These are phyloP conservation scores for Termitomyces sp. DNA, from an alignment of 768 basidiomycete genomes.

Conservation along the genomic window DNA sequence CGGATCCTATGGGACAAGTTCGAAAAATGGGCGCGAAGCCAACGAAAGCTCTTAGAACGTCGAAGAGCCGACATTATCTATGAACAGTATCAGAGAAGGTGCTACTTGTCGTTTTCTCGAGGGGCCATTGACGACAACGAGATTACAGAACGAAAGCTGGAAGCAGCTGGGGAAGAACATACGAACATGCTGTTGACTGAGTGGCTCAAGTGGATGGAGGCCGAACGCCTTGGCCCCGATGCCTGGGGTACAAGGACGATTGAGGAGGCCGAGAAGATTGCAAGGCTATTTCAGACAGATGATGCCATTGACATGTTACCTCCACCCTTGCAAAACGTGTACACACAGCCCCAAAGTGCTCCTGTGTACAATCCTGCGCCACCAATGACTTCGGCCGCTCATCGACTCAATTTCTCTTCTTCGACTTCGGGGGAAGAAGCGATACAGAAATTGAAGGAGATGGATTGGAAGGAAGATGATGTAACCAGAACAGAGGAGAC, in stretches of 20 bases:
- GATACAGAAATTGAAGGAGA: too few relatives aligned
- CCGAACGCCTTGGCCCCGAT: conserved; percentile 35
- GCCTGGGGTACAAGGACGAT: conserved; percentile 45
- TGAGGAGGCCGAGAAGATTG: conserved; percentile 34
- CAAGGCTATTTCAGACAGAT: conserved; percentile 33
- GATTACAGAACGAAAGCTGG: conserved; percentile 29
- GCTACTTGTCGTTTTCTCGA: conserved; percentile 16
- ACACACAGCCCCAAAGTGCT: conserved; percentile 18
- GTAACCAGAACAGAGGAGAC: too few relatives aligned
- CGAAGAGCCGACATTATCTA: conserved; percentile 25
- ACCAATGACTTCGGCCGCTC: conserved; percentile 32
- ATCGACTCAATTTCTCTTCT: conserved; percentile 34
- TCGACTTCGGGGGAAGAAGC: too few relatives aligned
- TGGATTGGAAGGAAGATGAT: too few relatives aligned
- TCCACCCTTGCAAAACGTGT: conserved; percentile 13
- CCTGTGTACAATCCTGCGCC: conserved; percentile 23
- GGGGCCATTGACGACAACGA: conserved; percentile 27
- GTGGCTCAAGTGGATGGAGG: conserved; percentile 38
- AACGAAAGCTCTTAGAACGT: conserved; percentile 25
- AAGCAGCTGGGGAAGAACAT: conserved; percentile 31
- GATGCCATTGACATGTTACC: conserved; percentile 33
- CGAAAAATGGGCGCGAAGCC: conserved; percentile 29
- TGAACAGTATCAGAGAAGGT: conserved; percentile 25
- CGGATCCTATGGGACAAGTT: conserved; percentile 36
- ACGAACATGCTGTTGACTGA: conserved; percentile 34